phyloP scores from a whole-genome alignment of 208 protist species.

The Acanthamoeba castellanii region DNA sequence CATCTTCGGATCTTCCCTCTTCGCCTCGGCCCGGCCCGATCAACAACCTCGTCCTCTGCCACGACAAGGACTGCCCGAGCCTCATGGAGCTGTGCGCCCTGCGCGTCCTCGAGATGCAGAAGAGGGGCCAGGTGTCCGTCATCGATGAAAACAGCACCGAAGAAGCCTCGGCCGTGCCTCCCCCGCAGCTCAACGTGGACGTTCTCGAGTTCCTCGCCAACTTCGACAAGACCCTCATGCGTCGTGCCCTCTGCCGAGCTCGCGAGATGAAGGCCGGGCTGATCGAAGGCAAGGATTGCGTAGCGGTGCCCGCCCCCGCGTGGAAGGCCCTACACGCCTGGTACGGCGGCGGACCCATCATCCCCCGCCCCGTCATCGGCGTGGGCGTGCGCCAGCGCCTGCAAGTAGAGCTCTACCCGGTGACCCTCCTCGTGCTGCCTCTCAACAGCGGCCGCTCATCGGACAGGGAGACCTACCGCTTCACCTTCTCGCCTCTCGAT shows the following conservation, averaged over 20 bases:
- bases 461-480: constrained; percentile 31
- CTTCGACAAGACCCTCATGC: constrained; percentile 53
- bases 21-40: not conserved
- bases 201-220: not conserved
- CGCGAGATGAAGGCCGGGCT: constrained; percentile 25
- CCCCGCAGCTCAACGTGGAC: constrained; percentile 40
- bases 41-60: constrained; percentile 19
- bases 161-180: not conserved
- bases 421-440: constrained; percentile 24
- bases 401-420: constrained; percentile 70
- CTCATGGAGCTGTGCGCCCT: constrained; percentile 40
- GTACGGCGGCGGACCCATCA: constrained; percentile 45
- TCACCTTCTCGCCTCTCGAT: constrained; percentile 56
- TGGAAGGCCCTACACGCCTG: constrained; percentile 18
- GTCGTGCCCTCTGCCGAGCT: constrained; percentile 34
- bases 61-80: not conserved
- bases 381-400: constrained; percentile 17
- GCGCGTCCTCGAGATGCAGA: constrained; percentile 24
- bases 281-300: constrained; percentile 37
- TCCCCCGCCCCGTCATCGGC: constrained; percentile 35
- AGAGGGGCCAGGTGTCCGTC: not conserved
- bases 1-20: not conserved
- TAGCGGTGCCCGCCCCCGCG: constrained; percentile 7
- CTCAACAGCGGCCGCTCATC: not conserved
- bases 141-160: not conserved